Base-by-base conservation (phyloP, 176 grass and related monocot species). In the Miscanthus lutarioriparius region DNA sequence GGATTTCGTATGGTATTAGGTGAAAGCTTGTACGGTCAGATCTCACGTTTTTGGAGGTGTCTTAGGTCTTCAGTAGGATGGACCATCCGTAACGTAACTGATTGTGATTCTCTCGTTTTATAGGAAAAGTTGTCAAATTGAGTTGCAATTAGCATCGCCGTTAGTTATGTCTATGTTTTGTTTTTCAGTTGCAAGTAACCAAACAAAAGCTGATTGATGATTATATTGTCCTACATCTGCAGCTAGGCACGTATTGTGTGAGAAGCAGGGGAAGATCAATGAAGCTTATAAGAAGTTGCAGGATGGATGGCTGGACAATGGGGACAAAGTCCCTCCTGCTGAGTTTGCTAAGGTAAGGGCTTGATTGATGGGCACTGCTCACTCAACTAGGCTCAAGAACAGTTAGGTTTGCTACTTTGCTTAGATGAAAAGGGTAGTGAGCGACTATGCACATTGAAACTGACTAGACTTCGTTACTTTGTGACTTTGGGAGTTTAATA, bases 261-360 rank as follows among this genome's bases (percentile, higher is more conserved):
- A 98, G 89, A 98, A 98, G 80, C 96, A 98, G 87, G 93, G 93
- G 43, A 98, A 95, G 86, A 93, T 98, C 63, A 98, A 98, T 82
- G 96, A 94, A 39, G 96, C 96, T 8, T 98, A 95, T 86, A 98
- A 98, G 80, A 98, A 98, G 80, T 80, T 98, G 25, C 93, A 98
- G 86, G 93, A 95, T 62, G 93, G 93, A 63, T 98, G 91, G 96
- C 65, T 98, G 82, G 79, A 89, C 83, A 98, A 95, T 67, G 93
- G 96, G 39, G 96, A 98, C 86, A 95, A 95, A 76, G 93, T 95
- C 13, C 95, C 93, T 43, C 93, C 96, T 78, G 91, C 96, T 72
- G 96, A 98, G 76, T 98, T 98, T 74, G 93, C 96, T 11, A 98
- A 98, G 75, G 96, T 95, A 88, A 82, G 51, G 1, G 11, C 19